Evolutionary conservation across 2,329 filamentous ascomycete species (phyloP).

Genomic region (Pyricularia pennisetigena): DNA sequence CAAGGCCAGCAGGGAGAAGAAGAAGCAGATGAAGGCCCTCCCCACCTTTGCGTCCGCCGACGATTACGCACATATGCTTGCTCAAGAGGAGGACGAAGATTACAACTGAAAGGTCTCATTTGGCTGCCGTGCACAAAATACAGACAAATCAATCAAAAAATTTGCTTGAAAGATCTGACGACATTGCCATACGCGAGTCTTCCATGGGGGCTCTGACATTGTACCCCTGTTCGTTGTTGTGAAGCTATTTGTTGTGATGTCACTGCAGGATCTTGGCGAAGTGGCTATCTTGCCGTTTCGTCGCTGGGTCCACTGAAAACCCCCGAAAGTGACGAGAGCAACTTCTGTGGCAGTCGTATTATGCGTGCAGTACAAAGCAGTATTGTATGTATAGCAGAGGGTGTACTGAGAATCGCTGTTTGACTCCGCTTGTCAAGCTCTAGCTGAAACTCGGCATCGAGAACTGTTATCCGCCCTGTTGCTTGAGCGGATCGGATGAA

Average conservation of each 20-base stretch:
- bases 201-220: neutral
- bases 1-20: slow-evolving; percentile 49
- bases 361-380: too few relatives aligned
- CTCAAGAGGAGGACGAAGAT: slow-evolving; percentile 50
- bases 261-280: neutral
- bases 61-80: slow-evolving; percentile 83
- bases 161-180: neutral
- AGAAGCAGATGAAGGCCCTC: slow-evolving; percentile 77
- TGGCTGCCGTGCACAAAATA: neutral
- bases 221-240: neutral
- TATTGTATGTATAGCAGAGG: too few relatives aligned
- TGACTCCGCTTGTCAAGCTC: neutral
- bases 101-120: neutral
- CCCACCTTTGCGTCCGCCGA: slow-evolving; percentile 90
- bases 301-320: neutral
- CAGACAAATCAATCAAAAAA: neutral
- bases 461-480: neutral
- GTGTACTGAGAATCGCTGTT: neutral
- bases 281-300: neutral
- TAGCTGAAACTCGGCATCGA: neutral
- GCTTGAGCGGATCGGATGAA: neutral
- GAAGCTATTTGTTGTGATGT: neutral
- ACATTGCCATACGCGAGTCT: neutral
- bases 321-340: neutral
- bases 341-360: neutral